Evolutionary conservation across 495 filamentous ascomycete species (phyloP), one percentile per base, ranked within the genome.

Genomic region (Umbilicaria muhlenbergii): DNA sequence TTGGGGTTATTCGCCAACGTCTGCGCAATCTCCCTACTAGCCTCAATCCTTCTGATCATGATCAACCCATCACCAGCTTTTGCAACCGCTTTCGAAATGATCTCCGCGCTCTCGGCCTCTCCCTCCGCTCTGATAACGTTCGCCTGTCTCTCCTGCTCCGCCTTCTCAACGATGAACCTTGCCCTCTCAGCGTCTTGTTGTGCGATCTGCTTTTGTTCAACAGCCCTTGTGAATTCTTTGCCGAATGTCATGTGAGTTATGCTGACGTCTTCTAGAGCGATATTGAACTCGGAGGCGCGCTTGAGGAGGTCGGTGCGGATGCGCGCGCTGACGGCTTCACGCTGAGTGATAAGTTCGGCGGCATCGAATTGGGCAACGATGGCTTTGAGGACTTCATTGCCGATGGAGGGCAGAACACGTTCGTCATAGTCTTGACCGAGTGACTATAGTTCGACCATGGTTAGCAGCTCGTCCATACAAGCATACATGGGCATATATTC

Each of bases 191-290:
- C 91, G 58, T 99, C 91, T 65, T 99, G 91, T 68, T 99, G 91
- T 19, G 91, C 91, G 62, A 99, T 99, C 72, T 99, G 91, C 75
- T 99, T 99, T 74, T 99, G 92, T 69, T 99, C 91, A 55, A 99
- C 91, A 47, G 91, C 91, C 50, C 78, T 77, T 46, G 91, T 99
- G 78, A 99, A 99, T 68, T 99, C 91, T 68, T 86, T 88, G 44
- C 91, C 91, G 64, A 99, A 99, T 43, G 91, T 96, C 91, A 99
- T 96, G 77, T 99, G 91, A 35, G 91, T 99, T 71, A 99, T 99
- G 54, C 84, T 92, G 45, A 99, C 91, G 56, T 99, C 91, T 64
- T 99, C 91, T 35, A 99, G 83, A 31, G 84, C 83, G 62, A 99
- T 99, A 71, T 99, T 95, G 78, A 99, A 99, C 63, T 99, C 92